Evolutionary conservation across 352 stramenopile genomes (phyloP).

Genomic region (Thalassiosira pacifica): DNA sequence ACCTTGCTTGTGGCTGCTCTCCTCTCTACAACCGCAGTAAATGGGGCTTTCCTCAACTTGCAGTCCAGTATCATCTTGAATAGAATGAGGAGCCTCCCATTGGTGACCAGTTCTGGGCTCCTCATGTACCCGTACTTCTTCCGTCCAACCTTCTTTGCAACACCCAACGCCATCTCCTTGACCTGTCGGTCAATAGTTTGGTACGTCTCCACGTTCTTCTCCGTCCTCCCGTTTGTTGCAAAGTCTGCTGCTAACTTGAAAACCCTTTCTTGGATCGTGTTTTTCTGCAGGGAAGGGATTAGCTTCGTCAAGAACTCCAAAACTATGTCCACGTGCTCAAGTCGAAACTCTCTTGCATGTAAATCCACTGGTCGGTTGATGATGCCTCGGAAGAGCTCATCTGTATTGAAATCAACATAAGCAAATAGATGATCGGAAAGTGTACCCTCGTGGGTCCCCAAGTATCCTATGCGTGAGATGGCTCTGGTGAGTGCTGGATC

Average conservation of each 20-base stretch:
- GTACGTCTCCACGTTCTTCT: background rate
- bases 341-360: slow-evolving; percentile 4
- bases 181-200: slow-evolving; percentile 9
- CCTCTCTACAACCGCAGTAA: background rate
- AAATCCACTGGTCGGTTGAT: slow-evolving; percentile 10
- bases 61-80: slow-evolving; percentile 9
- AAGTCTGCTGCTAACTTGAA: background rate
- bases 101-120: background rate
- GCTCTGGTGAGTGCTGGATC: background rate
- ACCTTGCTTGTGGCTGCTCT: background rate
- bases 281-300: background rate
- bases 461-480: background rate
- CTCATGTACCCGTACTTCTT: slow-evolving; percentile 36
- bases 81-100: background rate
- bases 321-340: slow-evolving; percentile 24
- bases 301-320: slow-evolving; percentile 2
- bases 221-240: background rate
- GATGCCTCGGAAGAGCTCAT: background rate
- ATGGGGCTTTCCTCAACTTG: background rate
- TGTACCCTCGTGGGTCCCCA: slow-evolving; percentile 4
- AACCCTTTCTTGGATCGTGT: background rate
- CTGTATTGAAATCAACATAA: slow-evolving; percentile 8
- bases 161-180: background rate
- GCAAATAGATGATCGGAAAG: slow-evolving; percentile 12
- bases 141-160: background rate